These are phyloP conservation scores for Lichtheimia corymbifera DNA, from an alignment of 371 early-diverging fungal species.

Conservation along the genomic window DNA sequence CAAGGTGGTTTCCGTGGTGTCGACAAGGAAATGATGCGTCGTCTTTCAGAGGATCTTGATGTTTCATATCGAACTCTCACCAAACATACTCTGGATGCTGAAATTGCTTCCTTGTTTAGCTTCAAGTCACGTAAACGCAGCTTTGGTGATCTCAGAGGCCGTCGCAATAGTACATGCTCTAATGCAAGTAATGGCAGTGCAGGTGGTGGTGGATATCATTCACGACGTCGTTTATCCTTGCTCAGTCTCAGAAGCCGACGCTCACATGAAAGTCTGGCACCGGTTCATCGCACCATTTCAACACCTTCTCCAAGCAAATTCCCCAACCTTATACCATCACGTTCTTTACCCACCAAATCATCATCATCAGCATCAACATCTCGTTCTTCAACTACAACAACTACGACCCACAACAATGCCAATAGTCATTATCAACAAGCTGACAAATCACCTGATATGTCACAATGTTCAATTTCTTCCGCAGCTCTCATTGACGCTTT, in stretches of 20 bases:
- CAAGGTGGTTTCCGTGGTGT: slow-evolving; percentile 35
- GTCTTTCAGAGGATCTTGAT: slow-evolving; percentile 30
- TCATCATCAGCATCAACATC: background rate
- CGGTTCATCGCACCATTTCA: background rate
- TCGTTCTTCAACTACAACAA: too few relatives aligned
- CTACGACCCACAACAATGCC: too few relatives aligned
- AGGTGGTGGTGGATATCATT: background rate
- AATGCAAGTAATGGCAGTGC: too few relatives aligned
- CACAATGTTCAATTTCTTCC: background rate
- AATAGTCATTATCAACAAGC: too few relatives aligned
- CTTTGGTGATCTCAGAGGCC: too few relatives aligned
- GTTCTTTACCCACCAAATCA: background rate
- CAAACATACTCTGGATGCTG: slow-evolving; percentile 29
- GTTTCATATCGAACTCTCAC: slow-evolving; percentile 39
- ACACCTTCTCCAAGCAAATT: background rate
- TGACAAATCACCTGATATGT: too few relatives aligned
- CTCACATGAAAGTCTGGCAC: slow-evolving; percentile 6
- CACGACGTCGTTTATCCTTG: slow-evolving; percentile 6
- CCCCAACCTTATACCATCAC: background rate
- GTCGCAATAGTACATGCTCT: too few relatives aligned
- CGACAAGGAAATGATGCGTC: slow-evolving; percentile 33
- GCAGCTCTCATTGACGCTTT: background rate
- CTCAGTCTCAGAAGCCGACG: slow-evolving; percentile 8
- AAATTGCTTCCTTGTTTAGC: slow-evolving; percentile 28
- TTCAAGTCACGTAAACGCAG: slow-evolving; percentile 18